Base-by-base conservation (phyloP, 1,139 yeast species). In the Pichia sp. region DNA sequence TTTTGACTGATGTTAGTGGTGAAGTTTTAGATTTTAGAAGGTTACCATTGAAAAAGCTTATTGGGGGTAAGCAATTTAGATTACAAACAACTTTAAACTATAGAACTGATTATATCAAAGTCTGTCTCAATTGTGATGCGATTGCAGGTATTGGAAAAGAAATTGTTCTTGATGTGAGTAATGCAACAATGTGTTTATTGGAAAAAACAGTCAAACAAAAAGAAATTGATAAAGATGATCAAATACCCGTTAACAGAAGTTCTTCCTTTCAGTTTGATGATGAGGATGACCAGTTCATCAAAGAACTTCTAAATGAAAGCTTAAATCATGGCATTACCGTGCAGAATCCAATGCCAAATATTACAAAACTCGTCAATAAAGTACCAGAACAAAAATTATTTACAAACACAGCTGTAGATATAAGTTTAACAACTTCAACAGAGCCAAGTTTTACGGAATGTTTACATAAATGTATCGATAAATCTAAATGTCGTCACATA, bases 1-100 rank as follows among this genome's bases (percentile, higher is more conserved):
- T 68, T 1, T 55, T 64, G 5, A 56, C 63, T 7, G 63, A 60
- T 2, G 53, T 63, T 18, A 53, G 63, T 9, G 72, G 72, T 0
- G 55, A 49, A 4, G 50, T 73, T 8, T 44, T 71, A 12, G 76
- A 72, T 53, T 74, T 70, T 49, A 61, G 75, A 48, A 64, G 72
- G 51, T 59, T 71, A 1, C 59, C 64, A 3, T 40, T 68, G 3
- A 57, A 58, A 3, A 69, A 66, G 40, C 49, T 70, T 2, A 50
- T 47, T 4, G 58, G 61, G 1, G 53, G 59, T 0, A 66, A 62
- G 44, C 50, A 63, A 3, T 69, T 68, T 48, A 56, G 48, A 7
- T 40, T 72, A 3, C 50, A 51, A 1, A 49, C 62, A 2, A 47
- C 49, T 1, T 32, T 71, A 1, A 40, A 40, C 0, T 49, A 55